Percentiles rank a stretch among this genome's conserved stretches.
Conservation (phyloP, 1,139 yeast species). For the Wickerhamomyces sp. region DNA sequence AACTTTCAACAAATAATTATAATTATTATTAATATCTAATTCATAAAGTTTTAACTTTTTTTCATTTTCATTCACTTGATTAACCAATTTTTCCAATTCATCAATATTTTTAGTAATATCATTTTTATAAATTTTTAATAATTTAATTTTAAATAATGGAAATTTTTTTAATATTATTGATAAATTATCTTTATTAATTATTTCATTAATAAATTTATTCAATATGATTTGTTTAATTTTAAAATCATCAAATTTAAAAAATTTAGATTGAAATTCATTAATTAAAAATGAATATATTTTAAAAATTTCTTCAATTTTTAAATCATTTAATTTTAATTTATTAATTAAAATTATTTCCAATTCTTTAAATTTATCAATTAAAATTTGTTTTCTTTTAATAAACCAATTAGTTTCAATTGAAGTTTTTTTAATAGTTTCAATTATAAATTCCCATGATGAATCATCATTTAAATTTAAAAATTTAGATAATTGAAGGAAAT, state of each 20-base stretch:
- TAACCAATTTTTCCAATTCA: neutral
- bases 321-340: neutral
- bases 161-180: neutral
- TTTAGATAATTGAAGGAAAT: neutral
- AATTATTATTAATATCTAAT: neutral
- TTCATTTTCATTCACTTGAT: neutral
- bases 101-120: neutral
- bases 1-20: constrained; percentile 4
- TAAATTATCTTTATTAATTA: neutral
- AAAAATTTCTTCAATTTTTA: neutral
- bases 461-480: neutral
- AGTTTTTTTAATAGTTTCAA: neutral
- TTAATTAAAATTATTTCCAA: neutral
- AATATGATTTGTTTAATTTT: neutral
- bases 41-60: constrained; percentile 2
- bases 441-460: neutral
- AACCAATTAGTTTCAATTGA: neutral
- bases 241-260: neutral
- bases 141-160: neutral
- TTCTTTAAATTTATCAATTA: neutral
- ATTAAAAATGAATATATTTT: neutral
- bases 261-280: neutral
- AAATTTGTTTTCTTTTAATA: neutral
- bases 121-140: neutral
- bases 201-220: neutral